These are phyloP conservation scores for Isatis tinctoria DNA, from an alignment of 345 rosid genomes.

Conservation along the genomic window DNA sequence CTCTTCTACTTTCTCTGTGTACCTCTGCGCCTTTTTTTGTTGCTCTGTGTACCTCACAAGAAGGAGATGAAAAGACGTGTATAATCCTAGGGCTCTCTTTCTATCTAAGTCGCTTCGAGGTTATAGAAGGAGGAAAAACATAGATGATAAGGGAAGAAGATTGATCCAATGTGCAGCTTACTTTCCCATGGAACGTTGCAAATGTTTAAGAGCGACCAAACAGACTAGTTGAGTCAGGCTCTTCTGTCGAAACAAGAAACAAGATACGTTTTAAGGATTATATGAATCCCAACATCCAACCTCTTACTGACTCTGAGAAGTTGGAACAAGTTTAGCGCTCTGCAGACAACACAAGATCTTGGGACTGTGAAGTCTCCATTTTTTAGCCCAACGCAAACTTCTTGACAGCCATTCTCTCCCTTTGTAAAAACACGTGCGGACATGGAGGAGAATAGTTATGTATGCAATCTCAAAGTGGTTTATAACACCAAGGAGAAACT, in stretches of 20 bases:
- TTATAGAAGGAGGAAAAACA: not conserved
- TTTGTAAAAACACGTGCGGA: not conserved
- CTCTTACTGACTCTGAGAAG: not conserved
- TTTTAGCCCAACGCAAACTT: not conserved
- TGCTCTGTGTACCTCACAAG: not conserved
- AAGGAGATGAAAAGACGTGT: not conserved
- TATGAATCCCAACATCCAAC: not conserved
- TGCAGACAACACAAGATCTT: not conserved
- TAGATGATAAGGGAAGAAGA: not conserved
- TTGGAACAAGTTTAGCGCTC: not conserved
- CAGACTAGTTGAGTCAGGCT: not conserved
- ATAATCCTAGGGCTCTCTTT: not conserved
- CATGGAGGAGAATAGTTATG: constrained; percentile 2
- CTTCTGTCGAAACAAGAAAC: not conserved
- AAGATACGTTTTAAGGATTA: not conserved
- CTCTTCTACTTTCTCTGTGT: not conserved
- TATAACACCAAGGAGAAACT: constrained; percentile 15
- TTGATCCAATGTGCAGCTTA: not conserved
- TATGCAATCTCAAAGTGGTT: not conserved
- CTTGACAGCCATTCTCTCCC: not conserved
- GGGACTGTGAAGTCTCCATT: not conserved
- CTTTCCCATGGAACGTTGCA: not conserved
- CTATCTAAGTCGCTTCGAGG: not conserved
- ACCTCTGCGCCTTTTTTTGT: too few relatives aligned
- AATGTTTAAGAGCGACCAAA: not conserved